phyloP scores from a whole-genome alignment of 495 filamentous ascomycete genomes.

The Neurospora africana region DNA sequence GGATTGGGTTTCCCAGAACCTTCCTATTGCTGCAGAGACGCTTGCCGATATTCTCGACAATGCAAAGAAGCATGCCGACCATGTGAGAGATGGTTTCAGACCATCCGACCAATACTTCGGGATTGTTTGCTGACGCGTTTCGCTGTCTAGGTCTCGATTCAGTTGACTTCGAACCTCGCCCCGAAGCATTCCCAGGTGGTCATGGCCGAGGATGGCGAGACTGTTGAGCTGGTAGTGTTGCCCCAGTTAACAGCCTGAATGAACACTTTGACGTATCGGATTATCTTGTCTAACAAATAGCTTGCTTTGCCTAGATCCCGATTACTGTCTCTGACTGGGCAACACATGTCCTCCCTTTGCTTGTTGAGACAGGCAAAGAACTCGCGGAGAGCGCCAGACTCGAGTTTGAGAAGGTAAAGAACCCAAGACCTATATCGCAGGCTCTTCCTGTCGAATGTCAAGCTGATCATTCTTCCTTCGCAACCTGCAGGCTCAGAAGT shows the following conservation, averaged over 20 bases:
- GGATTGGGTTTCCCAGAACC: background rate
- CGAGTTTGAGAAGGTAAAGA: background rate
- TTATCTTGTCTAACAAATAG: background rate
- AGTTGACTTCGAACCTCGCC: background rate
- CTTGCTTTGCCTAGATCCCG: background rate
- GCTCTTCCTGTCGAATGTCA: background rate
- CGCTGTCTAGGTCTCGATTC: background rate
- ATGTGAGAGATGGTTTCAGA: background rate
- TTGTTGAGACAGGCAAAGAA: background rate
- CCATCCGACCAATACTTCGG: background rate
- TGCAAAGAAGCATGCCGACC: background rate
- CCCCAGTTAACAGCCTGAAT: background rate
- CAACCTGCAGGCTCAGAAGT: background rate
- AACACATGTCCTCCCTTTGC: background rate
- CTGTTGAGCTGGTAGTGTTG: background rate
- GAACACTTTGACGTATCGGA: background rate
- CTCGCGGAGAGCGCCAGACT: background rate
- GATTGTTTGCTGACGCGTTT: background rate
- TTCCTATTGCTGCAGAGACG: background rate
- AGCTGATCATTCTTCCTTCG: background rate
- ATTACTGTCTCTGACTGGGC: background rate
- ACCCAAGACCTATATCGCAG: background rate
- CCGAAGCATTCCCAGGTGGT: background rate
- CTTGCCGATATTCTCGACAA: background rate
- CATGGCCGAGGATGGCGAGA: background rate